Conservation (phyloP, 305 asterid genomes). For the Withania somnifera region DNA sequence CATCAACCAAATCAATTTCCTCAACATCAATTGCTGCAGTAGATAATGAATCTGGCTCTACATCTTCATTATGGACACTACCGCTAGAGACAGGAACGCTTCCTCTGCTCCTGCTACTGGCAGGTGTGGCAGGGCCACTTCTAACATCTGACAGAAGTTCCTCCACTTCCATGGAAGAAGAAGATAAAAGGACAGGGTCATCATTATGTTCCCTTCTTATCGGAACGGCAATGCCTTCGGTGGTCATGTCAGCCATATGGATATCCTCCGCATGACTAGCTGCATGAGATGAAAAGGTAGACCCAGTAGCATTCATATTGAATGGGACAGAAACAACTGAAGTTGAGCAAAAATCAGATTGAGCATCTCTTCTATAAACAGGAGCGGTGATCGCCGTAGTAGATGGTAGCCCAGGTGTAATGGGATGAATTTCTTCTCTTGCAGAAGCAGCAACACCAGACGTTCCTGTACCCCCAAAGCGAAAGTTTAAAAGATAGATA, state of each 20-base stretch:
- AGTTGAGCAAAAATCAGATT: neutral
- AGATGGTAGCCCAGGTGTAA: conserved; percentile 13
- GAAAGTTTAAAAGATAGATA: neutral
- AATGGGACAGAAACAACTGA: conserved; percentile 15
- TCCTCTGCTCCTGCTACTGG: conserved; percentile 18
- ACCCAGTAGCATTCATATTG: conserved; percentile 15
- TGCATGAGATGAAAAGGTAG: conserved; percentile 3
- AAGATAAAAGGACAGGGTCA: neutral
- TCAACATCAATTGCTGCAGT: conserved; percentile 30
- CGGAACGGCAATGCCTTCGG: conserved; percentile 1
- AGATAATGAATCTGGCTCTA: conserved; percentile 8
- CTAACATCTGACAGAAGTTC: conserved; percentile 1
- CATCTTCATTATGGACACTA: conserved; percentile 5
- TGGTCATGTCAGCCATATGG: conserved; percentile 8
- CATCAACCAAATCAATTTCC: conserved; percentile 31
- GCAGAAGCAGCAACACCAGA: conserved; percentile 15
- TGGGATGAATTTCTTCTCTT: conserved; percentile 21
- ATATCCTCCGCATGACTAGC: conserved; percentile 11
- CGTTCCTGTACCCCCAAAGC: conserved; percentile 27
- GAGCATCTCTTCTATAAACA: neutral
- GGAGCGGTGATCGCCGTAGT: neutral
- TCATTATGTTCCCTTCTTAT: neutral
- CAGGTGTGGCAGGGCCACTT: conserved; percentile 11
- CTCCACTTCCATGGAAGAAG: conserved; percentile 3
- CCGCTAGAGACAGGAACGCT: conserved; percentile 1